Conservation (phyloP, 108 stramenopile species). For the Cyclotella kingstonii region DNA sequence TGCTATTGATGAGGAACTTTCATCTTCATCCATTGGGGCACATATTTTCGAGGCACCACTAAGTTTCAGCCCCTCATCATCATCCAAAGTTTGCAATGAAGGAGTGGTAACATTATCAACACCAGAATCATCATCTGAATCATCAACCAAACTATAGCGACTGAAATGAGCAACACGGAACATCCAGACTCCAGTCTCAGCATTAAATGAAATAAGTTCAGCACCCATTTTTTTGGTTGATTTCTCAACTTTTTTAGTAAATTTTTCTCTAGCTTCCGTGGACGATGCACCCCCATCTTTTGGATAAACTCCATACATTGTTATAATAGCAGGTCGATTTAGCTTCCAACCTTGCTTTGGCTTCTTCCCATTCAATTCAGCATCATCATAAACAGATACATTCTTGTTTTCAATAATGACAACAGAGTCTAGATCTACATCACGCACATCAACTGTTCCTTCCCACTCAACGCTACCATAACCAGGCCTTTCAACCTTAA, state of each 20-base stretch:
- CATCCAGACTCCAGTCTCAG: conserved; percentile 77
- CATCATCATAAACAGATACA: conserved; percentile 84
- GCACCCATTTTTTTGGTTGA: conserved; percentile 76
- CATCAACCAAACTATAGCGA: conserved; percentile 87
- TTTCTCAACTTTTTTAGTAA: conserved; percentile 56
- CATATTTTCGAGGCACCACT: conserved; percentile 41
- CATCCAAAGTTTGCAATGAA: conserved; percentile 22
- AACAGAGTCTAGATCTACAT: conserved; percentile 71
- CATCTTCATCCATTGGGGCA: conserved; percentile 48
- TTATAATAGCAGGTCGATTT: conserved; percentile 89
- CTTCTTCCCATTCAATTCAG: conserved; percentile 69
- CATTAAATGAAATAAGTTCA: conserved; percentile 78
- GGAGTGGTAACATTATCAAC: conserved; percentile 26
- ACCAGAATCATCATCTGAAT: conserved; percentile 57
- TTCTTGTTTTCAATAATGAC: conserved; percentile 80
- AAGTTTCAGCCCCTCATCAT: conserved; percentile 46
- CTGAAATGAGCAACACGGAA: conserved; percentile 92
- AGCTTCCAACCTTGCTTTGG: conserved; percentile 81
- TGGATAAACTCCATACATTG: conserved; percentile 71
- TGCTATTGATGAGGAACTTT: conserved; percentile 24
- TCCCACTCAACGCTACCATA: conserved; percentile 91
- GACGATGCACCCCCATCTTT: conserved; percentile 55
- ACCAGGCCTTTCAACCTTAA: conserved; percentile 67
- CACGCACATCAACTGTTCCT: conserved; percentile 90
- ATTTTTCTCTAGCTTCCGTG: conserved; percentile 58